Percentiles rank a stretch among this genome's conserved stretches.
Evolutionary conservation across 345 rosid species (phyloP).

Genomic region (Geranium brycei): DNA sequence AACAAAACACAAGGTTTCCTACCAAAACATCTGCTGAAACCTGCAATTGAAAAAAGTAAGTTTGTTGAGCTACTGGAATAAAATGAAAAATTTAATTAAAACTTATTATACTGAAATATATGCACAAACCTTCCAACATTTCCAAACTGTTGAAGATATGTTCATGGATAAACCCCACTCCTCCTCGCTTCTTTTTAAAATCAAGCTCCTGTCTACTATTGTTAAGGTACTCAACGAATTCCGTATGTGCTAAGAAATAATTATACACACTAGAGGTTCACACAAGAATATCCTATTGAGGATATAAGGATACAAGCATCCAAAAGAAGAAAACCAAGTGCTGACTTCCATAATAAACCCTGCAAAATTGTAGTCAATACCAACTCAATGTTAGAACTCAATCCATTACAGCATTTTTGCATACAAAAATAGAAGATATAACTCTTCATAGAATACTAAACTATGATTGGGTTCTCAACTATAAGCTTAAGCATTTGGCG

Average conservation of each 20-base stretch:
- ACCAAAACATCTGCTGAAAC: slow-evolving; percentile 42
- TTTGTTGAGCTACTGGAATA: slow-evolving; percentile 4
- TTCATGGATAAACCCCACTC: slow-evolving; percentile 30
- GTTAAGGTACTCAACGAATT: slow-evolving; percentile 28
- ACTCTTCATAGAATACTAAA: background rate
- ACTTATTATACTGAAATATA: background rate
- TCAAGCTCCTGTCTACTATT: slow-evolving; percentile 42
- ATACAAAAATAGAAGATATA: background rate
- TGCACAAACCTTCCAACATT: slow-evolving; percentile 26
- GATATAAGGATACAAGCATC: slow-evolving; percentile 69
- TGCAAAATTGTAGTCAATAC: slow-evolving; percentile 21
- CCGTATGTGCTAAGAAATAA: background rate
- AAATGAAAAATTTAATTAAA: slow-evolving; percentile 3
- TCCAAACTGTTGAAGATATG: slow-evolving; percentile 22
- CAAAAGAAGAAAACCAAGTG: slow-evolving; percentile 43
- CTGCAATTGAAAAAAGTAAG: slow-evolving; percentile 21
- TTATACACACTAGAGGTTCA: background rate
- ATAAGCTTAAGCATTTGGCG: too few relatives aligned
- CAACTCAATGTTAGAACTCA: slow-evolving; percentile 4
- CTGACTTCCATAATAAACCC: slow-evolving; percentile 55
- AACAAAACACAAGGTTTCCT: slow-evolving; percentile 47
- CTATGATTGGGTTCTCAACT: too few relatives aligned
- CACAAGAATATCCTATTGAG: slow-evolving; percentile 4
- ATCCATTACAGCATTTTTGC: background rate
- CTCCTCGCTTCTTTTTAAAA: slow-evolving; percentile 27